These are phyloP conservation scores for Paulownia fortunei DNA, from an alignment of 257 asterid genomes.

Conservation along the genomic window DNA sequence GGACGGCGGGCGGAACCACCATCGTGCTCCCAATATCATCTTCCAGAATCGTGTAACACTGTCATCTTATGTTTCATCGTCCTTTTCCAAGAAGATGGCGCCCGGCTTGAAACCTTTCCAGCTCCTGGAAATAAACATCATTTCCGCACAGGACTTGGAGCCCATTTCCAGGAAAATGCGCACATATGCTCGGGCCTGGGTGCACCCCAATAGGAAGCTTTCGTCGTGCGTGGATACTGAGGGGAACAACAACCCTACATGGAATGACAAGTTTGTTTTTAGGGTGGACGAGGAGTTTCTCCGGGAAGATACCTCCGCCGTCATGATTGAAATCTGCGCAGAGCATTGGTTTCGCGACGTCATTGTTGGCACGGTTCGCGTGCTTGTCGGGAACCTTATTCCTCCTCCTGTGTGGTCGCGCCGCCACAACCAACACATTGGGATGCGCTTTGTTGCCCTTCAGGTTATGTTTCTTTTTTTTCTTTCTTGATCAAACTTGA, in stretches of 20 bases:
- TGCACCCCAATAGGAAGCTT: constrained; percentile 63
- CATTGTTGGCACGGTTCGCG: constrained; percentile 71
- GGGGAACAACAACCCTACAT: constrained; percentile 72
- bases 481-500: background rate
- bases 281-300: constrained; percentile 83
- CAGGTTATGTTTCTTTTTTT: constrained; percentile 53
- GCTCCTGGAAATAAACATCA: constrained; percentile 81
- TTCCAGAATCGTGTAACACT: background rate
- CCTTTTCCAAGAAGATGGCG: constrained; percentile 40
- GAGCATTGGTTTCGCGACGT: constrained; percentile 58
- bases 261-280: constrained; percentile 94
- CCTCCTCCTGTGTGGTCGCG: constrained; percentile 48
- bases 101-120: constrained; percentile 58
- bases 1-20: constrained; percentile 52
- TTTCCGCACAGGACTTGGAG: constrained; percentile 86
- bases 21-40: background rate
- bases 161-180: constrained; percentile 66
- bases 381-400: constrained; percentile 76
- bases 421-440: constrained; percentile 37
- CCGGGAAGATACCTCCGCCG: constrained; percentile 62
- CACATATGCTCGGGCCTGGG: constrained; percentile 85
- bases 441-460: constrained; percentile 87
- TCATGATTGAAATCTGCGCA: constrained; percentile 66
- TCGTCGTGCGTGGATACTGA: constrained; percentile 58
- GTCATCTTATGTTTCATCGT: background rate